A percentile compares a stretch with the other conserved stretches of the same genome.
Conservation (phyloP, 257 asterid genomes). For the Mitragyna speciosa region DNA sequence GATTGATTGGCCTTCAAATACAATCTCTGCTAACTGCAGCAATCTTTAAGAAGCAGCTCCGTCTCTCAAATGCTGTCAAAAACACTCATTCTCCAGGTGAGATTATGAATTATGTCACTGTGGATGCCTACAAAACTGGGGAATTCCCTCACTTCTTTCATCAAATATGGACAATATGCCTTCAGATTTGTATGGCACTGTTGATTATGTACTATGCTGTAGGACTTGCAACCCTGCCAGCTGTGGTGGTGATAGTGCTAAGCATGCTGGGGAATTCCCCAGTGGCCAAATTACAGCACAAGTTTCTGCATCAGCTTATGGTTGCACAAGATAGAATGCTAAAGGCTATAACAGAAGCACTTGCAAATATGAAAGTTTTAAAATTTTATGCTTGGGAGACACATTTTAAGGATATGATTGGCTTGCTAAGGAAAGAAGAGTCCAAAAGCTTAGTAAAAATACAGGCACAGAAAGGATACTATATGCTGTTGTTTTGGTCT, state of each 20-base stretch:
- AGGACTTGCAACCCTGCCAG: conserved; percentile 35
- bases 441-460: conserved; percentile 23
- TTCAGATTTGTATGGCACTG: conserved; percentile 34
- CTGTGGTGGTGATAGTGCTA: conserved; percentile 22
- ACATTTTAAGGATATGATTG: conserved; percentile 32
- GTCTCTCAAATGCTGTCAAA: conserved; percentile 32
- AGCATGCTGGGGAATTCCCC: conserved; percentile 36
- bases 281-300: conserved; percentile 35
- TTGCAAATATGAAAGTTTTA: conserved; percentile 39
- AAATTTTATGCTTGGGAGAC: conserved; percentile 44
- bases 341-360: conserved; percentile 33
- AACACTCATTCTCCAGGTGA: conserved; percentile 35
- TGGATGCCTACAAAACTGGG: conserved; percentile 37
- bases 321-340: conserved; percentile 38
- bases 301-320: conserved; percentile 32
- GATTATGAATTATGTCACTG: conserved; percentile 36
- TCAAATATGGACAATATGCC: neutral
- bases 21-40: conserved; percentile 35
- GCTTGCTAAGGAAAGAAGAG: conserved; percentile 30
- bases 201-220: conserved; percentile 32
- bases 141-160: conserved; percentile 31
- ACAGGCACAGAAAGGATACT: conserved; percentile 30
- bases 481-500: conserved; percentile 39
- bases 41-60: conserved; percentile 36
- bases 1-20: conserved; percentile 34